Conservation (phyloP, 371 early-diverging fungal species). For the Apophysomyces variabilis region DNA sequence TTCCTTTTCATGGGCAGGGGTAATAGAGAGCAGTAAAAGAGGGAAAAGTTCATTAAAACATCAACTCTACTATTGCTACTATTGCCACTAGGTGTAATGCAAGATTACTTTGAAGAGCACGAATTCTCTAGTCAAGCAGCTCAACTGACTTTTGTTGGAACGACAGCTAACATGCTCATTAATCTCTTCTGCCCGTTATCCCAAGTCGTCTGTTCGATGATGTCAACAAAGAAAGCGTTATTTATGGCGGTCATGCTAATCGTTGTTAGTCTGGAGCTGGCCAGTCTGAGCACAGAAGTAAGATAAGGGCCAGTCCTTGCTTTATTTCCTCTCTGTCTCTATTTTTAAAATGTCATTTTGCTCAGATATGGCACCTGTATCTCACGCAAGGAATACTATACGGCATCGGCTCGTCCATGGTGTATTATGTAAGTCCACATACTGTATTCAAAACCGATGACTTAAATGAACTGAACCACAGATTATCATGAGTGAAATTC, state of each 20-base stretch:
- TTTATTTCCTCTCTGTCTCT: not conserved
- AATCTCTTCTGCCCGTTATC: slow-evolving; percentile 19
- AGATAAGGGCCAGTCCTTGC: not conserved
- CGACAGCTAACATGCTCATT: slow-evolving; percentile 21
- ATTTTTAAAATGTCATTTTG: not conserved
- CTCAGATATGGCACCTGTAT: slow-evolving; percentile 41
- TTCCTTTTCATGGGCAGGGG: not conserved
- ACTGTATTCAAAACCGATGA: too few relatives aligned
- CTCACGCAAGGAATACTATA: slow-evolving; percentile 39
- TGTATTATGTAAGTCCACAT: slow-evolving; percentile 30
- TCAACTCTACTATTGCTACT: not conserved
- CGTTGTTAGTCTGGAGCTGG: slow-evolving; percentile 27
- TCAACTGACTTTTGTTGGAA: slow-evolving; percentile 27
- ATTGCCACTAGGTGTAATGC: slow-evolving; percentile 16
- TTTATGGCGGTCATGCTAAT: not conserved
- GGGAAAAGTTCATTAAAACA: not conserved
- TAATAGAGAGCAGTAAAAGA: not conserved
- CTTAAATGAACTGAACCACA: not conserved
- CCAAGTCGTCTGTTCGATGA: slow-evolving; percentile 11
- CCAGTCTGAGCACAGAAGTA: slow-evolving; percentile 55
- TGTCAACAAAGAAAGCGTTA: not conserved
- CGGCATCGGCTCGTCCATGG: slow-evolving; percentile 30
- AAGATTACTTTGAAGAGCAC: slow-evolving; percentile 15
- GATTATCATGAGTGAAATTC: slow-evolving; percentile 29
- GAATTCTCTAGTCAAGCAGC: not conserved